A percentile compares a stretch with the other conserved stretches of the same genome.
phyloP scores from a whole-genome alignment of 768 basidiomycete species.

The Podaxis carcinomalis region DNA sequence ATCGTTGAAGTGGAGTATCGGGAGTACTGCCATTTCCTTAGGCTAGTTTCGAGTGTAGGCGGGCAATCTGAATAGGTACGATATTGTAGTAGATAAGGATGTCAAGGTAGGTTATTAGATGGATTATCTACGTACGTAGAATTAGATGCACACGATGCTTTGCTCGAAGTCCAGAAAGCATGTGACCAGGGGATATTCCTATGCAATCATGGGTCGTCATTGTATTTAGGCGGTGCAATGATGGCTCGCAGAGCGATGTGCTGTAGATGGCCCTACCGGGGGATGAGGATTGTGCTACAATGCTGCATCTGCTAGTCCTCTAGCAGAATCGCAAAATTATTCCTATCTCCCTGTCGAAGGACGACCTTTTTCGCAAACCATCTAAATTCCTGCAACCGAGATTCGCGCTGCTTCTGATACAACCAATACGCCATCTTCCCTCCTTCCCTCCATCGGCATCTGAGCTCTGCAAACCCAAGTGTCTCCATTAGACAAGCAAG shows the following conservation, averaged over 20 bases:
- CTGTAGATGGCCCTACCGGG: too few relatives aligned
- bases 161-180: neutral
- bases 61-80: neutral
- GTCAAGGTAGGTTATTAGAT: neutral
- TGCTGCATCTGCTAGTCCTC: constrained; percentile 3
- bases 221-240: too few relatives aligned
- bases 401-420: constrained; percentile 42
- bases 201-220: too few relatives aligned
- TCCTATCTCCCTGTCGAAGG: constrained; percentile 59
- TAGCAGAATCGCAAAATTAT: constrained; percentile 67
- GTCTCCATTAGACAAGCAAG: constrained; percentile 52
- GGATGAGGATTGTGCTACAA: neutral
- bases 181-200: neutral
- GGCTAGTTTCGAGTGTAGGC: neutral
- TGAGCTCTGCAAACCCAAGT: constrained; percentile 61
- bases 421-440: constrained; percentile 91
- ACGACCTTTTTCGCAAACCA: constrained; percentile 42
- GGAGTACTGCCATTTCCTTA: constrained; percentile 18
- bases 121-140: neutral
- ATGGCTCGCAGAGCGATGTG: too few relatives aligned
- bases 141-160: neutral
- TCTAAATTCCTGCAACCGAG: neutral
- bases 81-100: neutral
- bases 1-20: constrained; percentile 74
- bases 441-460: constrained; percentile 56